Evolutionary conservation across 2,329 filamentous ascomycete genomes (phyloP).

Genomic region (Ceratocystis diversiconidia): DNA sequence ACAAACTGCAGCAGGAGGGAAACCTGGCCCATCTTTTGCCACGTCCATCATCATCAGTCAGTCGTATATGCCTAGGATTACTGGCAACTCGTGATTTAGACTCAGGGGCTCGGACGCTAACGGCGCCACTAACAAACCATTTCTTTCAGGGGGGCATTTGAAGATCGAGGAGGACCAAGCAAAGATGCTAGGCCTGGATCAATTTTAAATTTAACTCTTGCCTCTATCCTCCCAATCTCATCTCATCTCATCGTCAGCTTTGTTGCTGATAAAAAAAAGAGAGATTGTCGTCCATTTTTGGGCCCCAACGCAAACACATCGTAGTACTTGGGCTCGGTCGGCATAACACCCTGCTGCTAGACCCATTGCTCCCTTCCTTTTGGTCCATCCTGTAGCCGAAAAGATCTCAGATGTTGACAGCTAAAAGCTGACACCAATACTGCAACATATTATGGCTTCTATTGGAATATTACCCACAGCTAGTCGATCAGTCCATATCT

Average conservation of each 20-base stretch:
- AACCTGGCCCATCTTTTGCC: not conserved
- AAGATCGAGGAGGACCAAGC: not conserved
- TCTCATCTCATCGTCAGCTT: not conserved
- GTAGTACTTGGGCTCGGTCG: too few species aligned
- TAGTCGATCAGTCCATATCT: not conserved
- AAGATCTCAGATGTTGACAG: not conserved
- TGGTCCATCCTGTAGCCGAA: not conserved
- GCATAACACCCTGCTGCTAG: too few species aligned
- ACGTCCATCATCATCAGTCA: not conserved
- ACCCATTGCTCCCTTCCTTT: not conserved
- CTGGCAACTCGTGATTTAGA: not conserved
- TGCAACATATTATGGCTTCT: not conserved
- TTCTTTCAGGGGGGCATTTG: not conserved
- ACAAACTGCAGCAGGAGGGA: not conserved
- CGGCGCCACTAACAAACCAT: slow-evolving; percentile 1
- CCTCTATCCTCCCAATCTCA: not conserved
- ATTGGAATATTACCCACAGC: not conserved
- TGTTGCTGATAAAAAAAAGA: not conserved
- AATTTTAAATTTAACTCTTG: not conserved
- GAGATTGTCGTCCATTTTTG: too few species aligned
- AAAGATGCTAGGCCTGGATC: not conserved
- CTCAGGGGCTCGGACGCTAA: slow-evolving; percentile 3
- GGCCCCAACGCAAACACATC: too few species aligned
- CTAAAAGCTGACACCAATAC: not conserved
- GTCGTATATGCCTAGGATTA: not conserved